A percentile compares a stretch with the other conserved stretches of the same genome.
Evolutionary conservation across 2,329 filamentous ascomycete genomes (phyloP).

Genomic region (Exserohilum rostratum): DNA sequence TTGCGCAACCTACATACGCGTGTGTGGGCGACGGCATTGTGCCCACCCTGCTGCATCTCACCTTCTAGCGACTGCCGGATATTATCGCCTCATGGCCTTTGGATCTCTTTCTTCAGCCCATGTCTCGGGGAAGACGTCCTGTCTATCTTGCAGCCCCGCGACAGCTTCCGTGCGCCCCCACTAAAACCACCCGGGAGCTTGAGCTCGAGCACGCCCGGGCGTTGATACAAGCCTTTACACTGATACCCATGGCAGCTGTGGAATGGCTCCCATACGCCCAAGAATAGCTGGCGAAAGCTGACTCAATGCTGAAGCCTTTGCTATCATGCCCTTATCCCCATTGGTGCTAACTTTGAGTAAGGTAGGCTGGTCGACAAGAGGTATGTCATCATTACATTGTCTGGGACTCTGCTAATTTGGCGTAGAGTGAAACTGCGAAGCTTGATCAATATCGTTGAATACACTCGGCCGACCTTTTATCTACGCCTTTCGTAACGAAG

Average conservation of each 20-base stretch:
- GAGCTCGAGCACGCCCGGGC: neutral
- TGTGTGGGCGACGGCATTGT: constrained; percentile 1
- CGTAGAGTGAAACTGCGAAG: neutral
- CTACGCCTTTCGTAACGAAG: neutral
- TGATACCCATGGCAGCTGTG: no score
- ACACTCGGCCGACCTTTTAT: neutral
- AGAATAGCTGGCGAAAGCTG: neutral
- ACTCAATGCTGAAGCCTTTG: neutral
- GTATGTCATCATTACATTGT: neutral
- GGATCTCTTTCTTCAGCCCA: neutral
- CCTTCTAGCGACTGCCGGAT: neutral
- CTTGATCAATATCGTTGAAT: neutral
- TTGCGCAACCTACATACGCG: constrained; percentile 38
- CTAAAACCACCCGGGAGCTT: neutral
- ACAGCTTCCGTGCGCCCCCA: neutral
- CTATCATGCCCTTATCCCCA: neutral
- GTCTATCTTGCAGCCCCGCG: neutral
- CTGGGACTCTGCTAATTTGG: neutral
- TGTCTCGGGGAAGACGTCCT: neutral
- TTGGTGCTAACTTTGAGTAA: neutral
- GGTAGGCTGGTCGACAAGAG: neutral
- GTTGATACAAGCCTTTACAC: neutral
- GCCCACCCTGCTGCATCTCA: neutral
- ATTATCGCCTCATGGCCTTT: neutral
- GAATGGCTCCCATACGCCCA: no score